A percentile compares a stretch with the other conserved stretches of the same genome.
Evolutionary conservation across 768 basidiomycete genomes (phyloP).

Genomic region (Auricularia heimuer): DNA sequence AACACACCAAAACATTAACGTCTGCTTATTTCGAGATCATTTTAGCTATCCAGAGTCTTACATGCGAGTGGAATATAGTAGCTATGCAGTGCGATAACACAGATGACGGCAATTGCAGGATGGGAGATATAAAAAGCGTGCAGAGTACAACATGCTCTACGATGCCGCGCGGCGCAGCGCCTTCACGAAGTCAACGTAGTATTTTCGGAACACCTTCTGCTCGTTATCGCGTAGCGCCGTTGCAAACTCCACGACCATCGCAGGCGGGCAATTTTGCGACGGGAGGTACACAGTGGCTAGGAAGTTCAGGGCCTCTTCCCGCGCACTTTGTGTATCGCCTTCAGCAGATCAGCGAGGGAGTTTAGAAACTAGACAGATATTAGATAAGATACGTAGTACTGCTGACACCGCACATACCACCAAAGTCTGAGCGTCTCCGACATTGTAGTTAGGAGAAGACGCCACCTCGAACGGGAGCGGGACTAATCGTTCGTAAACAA

Average conservation of each 20-base stretch:
- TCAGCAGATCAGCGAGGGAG: constrained; percentile 81
- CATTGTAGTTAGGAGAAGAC: constrained; percentile 68
- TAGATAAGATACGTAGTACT: not conserved
- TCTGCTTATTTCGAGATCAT: too few relatives aligned
- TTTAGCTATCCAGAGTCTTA: too few relatives aligned
- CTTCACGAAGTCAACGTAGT: constrained; percentile 70
- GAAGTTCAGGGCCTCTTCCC: constrained; percentile 78
- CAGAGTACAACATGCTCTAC: too few relatives aligned
- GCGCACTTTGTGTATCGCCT: constrained; percentile 64
- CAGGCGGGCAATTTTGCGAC: constrained; percentile 76
- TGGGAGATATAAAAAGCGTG: too few relatives aligned
- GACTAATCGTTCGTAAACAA: constrained; percentile 79
- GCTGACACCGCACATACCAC: constrained; percentile 41
- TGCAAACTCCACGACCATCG: constrained; percentile 67
- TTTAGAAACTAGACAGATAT: constrained; percentile 55
- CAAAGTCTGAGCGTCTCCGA: constrained; percentile 79
- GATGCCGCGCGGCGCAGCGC: not conserved
- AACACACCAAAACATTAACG: too few relatives aligned
- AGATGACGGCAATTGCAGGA: too few relatives aligned
- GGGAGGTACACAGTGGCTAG: constrained; percentile 75
- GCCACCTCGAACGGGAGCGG: constrained; percentile 77
- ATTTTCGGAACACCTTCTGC: constrained; percentile 70
- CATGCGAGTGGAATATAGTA: too few relatives aligned
- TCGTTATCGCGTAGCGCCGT: constrained; percentile 67
- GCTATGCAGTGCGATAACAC: too few relatives aligned